Evolutionary conservation across 2,329 filamentous ascomycete species (phyloP).

Genomic region (Penicillium sp.): DNA sequence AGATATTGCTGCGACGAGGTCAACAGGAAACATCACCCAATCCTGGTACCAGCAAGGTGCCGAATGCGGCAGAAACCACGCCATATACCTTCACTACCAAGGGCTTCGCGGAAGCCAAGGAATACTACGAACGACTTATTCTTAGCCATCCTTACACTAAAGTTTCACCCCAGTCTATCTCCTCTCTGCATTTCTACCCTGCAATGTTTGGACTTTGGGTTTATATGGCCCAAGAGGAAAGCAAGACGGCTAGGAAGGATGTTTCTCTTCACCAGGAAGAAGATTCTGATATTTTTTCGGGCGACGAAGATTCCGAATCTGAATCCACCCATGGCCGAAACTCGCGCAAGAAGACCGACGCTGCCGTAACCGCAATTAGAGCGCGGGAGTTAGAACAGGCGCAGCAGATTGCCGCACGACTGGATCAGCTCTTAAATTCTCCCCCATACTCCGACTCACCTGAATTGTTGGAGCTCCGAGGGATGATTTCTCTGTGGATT

Average conservation of each 20-base stretch:
- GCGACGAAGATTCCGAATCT: constrained; percentile 31
- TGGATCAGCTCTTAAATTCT: constrained; percentile 67
- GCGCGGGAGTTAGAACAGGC: constrained; percentile 56
- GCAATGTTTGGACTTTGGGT: constrained; percentile 78
- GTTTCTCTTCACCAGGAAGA: constrained; percentile 30
- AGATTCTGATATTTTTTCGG: constrained; percentile 27
- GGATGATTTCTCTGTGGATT: constrained; percentile 70
- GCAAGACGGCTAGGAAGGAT: constrained; percentile 44
- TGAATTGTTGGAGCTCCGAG: constrained; percentile 66
- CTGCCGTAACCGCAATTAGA: constrained; percentile 40
- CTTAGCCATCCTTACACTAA: constrained; percentile 70
- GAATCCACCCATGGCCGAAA: constrained; percentile 19
- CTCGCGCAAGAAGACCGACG: constrained; percentile 38
- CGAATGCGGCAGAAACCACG: not conserved
- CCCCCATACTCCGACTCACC: constrained; percentile 66
- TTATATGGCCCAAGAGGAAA: constrained; percentile 65
- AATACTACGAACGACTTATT: constrained; percentile 75
- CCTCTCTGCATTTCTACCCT: constrained; percentile 73
- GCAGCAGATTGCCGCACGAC: constrained; percentile 59
- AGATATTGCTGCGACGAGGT: constrained; percentile 66
- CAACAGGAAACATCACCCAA: constrained; percentile 19
- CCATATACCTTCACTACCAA: constrained; percentile 39
- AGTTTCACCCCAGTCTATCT: constrained; percentile 55
- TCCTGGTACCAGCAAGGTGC: constrained; percentile 1
- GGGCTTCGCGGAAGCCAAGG: constrained; percentile 56